A percentile compares a stretch with the other conserved stretches of the same genome.
Conservation (phyloP, 306 rosid genomes). For the Trichosanthes cucumerina region DNA sequence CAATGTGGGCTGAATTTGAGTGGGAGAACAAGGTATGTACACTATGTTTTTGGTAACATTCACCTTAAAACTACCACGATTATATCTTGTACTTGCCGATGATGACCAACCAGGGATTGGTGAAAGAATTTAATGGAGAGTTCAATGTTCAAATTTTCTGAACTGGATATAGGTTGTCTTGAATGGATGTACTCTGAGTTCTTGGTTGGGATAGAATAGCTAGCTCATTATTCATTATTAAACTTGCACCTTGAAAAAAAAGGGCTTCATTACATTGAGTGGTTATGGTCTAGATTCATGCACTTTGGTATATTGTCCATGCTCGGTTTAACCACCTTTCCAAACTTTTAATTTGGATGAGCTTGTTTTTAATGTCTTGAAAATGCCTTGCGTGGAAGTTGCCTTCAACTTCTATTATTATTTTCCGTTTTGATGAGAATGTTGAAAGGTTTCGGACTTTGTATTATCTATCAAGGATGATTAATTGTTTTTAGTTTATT, state of each 20-base stretch:
- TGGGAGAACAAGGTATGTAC: constrained; percentile 94
- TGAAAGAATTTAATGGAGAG: not conserved
- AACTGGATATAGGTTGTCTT: not conserved
- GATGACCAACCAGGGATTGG: not conserved
- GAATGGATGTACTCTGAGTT: not conserved
- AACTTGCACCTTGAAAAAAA: not conserved
- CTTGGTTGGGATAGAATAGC: not conserved
- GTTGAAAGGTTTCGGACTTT: not conserved
- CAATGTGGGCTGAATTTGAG: constrained; percentile 99
- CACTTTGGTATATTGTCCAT: not conserved
- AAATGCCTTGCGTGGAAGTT: not conserved
- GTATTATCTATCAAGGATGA: not conserved
- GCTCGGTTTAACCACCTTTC: not conserved
- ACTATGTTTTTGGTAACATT: constrained; percentile 7
- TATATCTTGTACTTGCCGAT: not conserved
- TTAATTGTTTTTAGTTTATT: not conserved
- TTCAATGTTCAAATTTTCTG: not conserved
- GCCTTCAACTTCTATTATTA: not conserved
- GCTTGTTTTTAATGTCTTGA: not conserved
- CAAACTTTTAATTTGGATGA: not conserved
- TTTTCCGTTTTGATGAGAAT: not conserved
- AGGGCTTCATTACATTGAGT: not conserved
- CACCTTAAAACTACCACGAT: constrained; percentile 3
- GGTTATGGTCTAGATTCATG: not conserved
- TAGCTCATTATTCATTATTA: not conserved